Evolutionary conservation across 345 rosid genomes (phyloP).

Genomic region (Euclidium syriacum): DNA sequence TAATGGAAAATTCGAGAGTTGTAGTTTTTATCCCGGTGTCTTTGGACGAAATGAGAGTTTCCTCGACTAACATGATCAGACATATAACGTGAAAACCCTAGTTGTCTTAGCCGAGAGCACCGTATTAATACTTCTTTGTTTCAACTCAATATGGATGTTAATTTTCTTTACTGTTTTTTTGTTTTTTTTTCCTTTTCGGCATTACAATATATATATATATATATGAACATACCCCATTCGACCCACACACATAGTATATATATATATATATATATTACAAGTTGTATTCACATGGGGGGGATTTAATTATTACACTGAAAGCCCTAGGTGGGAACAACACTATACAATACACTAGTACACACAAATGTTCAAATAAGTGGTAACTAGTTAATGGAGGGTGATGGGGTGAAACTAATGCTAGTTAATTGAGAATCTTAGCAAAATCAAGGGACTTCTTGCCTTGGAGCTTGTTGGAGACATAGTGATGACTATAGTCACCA

Average conservation of each 20-base stretch:
- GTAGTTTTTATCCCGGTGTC: too few relatives aligned
- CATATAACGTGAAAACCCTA: too few relatives aligned
- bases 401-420: conserved; percentile 5
- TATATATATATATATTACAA: conserved; percentile 21
- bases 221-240: conserved; percentile 1
- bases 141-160: too few relatives aligned
- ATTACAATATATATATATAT: background rate
- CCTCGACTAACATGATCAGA: too few relatives aligned
- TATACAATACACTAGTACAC: conserved; percentile 18
- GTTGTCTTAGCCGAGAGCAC: too few relatives aligned
- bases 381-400: conserved; percentile 18
- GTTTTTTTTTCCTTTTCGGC: background rate
- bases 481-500: conserved; percentile 89
- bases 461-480: conserved; percentile 71
- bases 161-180: too few relatives aligned
- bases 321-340: conserved; percentile 29
- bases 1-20: too few relatives aligned
- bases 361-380: conserved; percentile 24
- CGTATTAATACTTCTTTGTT: too few relatives aligned
- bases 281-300: conserved; percentile 27
- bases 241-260: background rate
- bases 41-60: too few relatives aligned
- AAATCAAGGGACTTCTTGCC: conserved; percentile 89
- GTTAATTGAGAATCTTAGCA: conserved; percentile 52
- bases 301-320: conserved; percentile 23